A percentile compares a stretch with the other conserved stretches of the same genome.
These are phyloP conservation scores for Nepenthes alata DNA, from an alignment of 179 eudicot species.

Conservation along the genomic window DNA sequence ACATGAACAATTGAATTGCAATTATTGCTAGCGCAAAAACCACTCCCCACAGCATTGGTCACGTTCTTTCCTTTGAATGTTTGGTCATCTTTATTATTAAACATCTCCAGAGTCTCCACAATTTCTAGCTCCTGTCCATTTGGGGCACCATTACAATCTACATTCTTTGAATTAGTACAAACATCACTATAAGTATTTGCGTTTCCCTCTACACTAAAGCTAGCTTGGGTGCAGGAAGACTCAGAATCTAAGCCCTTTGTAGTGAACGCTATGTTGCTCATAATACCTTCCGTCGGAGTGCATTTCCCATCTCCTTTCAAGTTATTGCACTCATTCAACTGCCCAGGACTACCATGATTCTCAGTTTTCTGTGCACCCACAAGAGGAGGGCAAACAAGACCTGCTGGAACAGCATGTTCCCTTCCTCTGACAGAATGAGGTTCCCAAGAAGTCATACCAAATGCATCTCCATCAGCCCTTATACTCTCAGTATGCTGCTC, in stretches of 20 bases:
- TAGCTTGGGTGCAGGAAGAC: conserved; percentile 44
- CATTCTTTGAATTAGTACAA: conserved; percentile 24
- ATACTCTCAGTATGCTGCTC: conserved; percentile 19
- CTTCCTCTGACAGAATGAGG: conserved; percentile 19
- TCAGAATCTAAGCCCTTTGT: conserved; percentile 51
- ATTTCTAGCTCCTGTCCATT: conserved; percentile 23
- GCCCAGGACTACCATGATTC: conserved; percentile 22
- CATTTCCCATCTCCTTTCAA: conserved; percentile 23
- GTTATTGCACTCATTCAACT: conserved; percentile 29
- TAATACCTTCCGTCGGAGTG: conserved; percentile 23
- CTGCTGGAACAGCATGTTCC: conserved; percentile 27
- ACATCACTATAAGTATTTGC: conserved; percentile 29
- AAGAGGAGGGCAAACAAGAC: conserved; percentile 24
- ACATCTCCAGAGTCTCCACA: conserved; percentile 25
- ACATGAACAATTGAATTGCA: conserved; percentile 11
- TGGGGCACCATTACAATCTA: conserved; percentile 32
- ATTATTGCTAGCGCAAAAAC: conserved; percentile 21
- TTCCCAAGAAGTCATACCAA: conserved; percentile 15
- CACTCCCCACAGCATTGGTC: conserved; percentile 18
- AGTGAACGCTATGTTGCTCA: conserved; percentile 16
- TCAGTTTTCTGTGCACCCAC: conserved; percentile 22
- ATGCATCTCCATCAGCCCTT: conserved; percentile 21
- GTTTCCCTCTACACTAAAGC: conserved; percentile 36
- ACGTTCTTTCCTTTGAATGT: conserved; percentile 22
- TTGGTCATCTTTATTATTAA: conserved; percentile 24